phyloP scores from a whole-genome alignment of 192 early-diverging fungal genomes.

The Jimgerdemannia flammicorona region DNA sequence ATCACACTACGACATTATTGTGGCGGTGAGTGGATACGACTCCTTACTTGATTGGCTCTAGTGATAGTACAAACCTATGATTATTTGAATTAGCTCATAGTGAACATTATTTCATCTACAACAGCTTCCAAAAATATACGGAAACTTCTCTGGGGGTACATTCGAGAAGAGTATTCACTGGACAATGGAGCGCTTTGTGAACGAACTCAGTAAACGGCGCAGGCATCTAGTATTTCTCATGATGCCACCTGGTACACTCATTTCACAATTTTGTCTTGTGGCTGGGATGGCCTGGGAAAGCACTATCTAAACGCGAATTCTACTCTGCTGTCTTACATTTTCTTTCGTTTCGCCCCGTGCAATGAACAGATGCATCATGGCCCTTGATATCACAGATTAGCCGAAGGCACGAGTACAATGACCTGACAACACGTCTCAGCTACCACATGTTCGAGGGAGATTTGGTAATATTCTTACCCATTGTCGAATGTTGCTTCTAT shows the following conservation, averaged over 20 bases:
- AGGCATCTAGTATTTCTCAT: conserved; percentile 43
- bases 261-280: neutral
- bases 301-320: neutral
- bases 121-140: conserved; percentile 52
- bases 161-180: conserved; percentile 50
- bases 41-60: neutral
- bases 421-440: conserved; percentile 39
- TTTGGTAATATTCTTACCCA: conserved; percentile 23
- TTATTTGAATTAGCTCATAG: no score
- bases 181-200: conserved; percentile 55
- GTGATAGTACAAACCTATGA: no score
- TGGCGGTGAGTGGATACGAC: conserved; percentile 32
- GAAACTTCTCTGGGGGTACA: conserved; percentile 37
- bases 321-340: neutral
- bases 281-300: neutral
- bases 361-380: conserved; percentile 61
- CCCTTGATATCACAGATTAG: conserved; percentile 72
- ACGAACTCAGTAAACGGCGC: conserved; percentile 48
- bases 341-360: neutral
- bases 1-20: conserved; percentile 51
- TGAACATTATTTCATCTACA: no score
- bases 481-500: conserved; percentile 13
- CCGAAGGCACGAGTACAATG: conserved; percentile 45
- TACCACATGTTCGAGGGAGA: conserved; percentile 47
- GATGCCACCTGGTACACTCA: conserved; percentile 44